Base-by-base conservation (phyloP, 2,329 filamentous ascomycete genomes). In the Alternaria rosae region DNA sequence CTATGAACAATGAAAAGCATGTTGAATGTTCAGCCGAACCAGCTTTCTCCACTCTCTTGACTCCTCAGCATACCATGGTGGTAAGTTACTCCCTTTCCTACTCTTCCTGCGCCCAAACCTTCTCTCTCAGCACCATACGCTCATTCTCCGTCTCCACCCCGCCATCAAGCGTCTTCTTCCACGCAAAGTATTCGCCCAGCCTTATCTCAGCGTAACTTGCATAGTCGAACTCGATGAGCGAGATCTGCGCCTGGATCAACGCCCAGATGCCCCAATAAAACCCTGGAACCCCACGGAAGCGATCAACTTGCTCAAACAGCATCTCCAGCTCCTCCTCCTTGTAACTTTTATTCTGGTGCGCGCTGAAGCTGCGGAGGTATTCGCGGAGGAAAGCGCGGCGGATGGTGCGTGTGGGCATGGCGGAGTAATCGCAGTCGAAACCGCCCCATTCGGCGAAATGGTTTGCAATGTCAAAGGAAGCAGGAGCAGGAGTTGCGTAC, bases 361-460 rank as follows among this genome's bases (percentile, higher is more conserved):
- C 71, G 66, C 77, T 78, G 82, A 95, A 97, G 64, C 90, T 88
- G 63, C 85, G 84, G 26, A 97, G 86, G 76, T 99, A 99, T 76
- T 94, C 91, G 66, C 86, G 84, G 62, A 98, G 87, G 80, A 99
- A 99, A 57, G 90, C 88, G 45, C 88, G 87, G 26, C 95, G 90
- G 71, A 94, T 89, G 20, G 88, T 83, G 65, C 86, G 87, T 1
- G 92, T 95, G 6, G 95, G 95, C 59, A 98, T 86, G 69, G 91
- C 90, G 72, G 82, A 88, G 82, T 92, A 94, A 80, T 98, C 93
- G 84, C 95, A 99, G 72, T 97, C 93, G 75, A 97, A 97, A 59
- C 95, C 95, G 62, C 91, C 94, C 94, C 95, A 99, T 82, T 99
- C 95, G 50, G 95, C 93, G 77, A 99, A 97, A 84, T 99, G 95